A percentile compares a stretch with the other conserved stretches of the same genome.
phyloP scores from a whole-genome alignment of 169 alveolate species.

The Plasmodium gonderi region DNA sequence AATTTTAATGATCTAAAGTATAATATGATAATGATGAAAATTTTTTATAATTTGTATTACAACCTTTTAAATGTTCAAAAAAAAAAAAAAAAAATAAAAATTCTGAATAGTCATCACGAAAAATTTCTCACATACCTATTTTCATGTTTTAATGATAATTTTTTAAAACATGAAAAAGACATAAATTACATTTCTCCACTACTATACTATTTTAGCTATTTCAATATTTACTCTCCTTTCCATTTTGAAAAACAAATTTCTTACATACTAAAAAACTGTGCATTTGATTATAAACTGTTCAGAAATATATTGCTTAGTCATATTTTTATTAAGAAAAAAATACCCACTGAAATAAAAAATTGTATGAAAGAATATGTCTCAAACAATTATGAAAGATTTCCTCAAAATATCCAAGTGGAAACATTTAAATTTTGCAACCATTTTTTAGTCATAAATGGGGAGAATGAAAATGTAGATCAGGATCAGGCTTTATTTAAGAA shows the following conservation, averaged over 20 bases:
- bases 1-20: constrained; percentile 20
- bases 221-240: constrained; percentile 29
- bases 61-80: background rate
- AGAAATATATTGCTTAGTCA: constrained; percentile 44
- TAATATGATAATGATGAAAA: constrained; percentile 67
- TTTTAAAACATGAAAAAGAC: constrained; percentile 30
- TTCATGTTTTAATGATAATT: constrained; percentile 62
- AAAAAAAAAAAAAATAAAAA: constrained; percentile 56
- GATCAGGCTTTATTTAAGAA: constrained; percentile 10
- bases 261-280: constrained; percentile 26
- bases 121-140: constrained; percentile 34
- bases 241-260: constrained; percentile 56
- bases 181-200: constrained; percentile 44
- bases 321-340: constrained; percentile 19
- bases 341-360: constrained; percentile 32
- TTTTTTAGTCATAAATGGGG: constrained; percentile 16
- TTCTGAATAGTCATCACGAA: constrained; percentile 64
- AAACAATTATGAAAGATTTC: constrained; percentile 18
- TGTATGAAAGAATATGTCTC: constrained; percentile 41
- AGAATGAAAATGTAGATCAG: background rate
- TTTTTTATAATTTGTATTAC: constrained; percentile 51
- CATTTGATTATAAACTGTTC: constrained; percentile 3
- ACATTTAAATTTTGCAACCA: constrained; percentile 29
- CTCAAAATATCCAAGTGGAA: background rate
- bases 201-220: constrained; percentile 49